Evolutionary conservation across 2,329 filamentous ascomycete species (phyloP), one percentile per base, ranked within the genome.

Genomic region (Colletotrichum cordylinicola): DNA sequence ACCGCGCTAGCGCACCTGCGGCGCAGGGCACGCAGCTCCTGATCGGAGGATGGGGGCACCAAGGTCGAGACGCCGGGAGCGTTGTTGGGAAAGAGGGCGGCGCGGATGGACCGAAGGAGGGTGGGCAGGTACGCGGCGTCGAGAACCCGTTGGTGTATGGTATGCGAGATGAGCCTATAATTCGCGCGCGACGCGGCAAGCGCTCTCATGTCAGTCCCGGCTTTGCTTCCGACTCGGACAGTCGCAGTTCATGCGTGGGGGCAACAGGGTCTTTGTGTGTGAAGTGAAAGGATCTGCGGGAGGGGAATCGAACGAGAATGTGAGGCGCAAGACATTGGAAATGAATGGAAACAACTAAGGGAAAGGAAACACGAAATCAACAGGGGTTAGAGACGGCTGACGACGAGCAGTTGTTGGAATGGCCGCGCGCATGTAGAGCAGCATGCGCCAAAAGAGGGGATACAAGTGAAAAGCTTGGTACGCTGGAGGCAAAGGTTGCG

Each of bases 71-170:
- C 90, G 75, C 93, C 93, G 77, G 94, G 93, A 80, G 91, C 89
- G 85, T 98, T 98, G 85, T 95, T 94, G 79, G 97, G 96, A 83
- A 98, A 98, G 72, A 98, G 88, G 76, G 94, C 91, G 80, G 91
- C 92, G 82, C 97, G 94, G 81, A 94, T 89, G 79, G 92, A 90
- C 82, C 92, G 91, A 80, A 96, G 90, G 79, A 95, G 85, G 82
- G 88, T 88, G 82, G 94, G 92, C 72, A 96, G 87, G 79, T 91
- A 88, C 77, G 89, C 88, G 79, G 93, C 88, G 85, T 93, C 90
- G 77, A 95, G 87, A 76, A 94, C 82, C 82, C 90, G 86, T 72
- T 85, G 86, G 78, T 88, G 86, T 78, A 92, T 88, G 79, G 87
- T 85, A 83, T 92, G 85, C 69, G 91, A 93, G 78, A 94, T 85